A percentile compares a stretch with the other conserved stretches of the same genome.
These are phyloP conservation scores for Sophora flavescens DNA, from an alignment of 306 rosid species.

Conservation along the genomic window DNA sequence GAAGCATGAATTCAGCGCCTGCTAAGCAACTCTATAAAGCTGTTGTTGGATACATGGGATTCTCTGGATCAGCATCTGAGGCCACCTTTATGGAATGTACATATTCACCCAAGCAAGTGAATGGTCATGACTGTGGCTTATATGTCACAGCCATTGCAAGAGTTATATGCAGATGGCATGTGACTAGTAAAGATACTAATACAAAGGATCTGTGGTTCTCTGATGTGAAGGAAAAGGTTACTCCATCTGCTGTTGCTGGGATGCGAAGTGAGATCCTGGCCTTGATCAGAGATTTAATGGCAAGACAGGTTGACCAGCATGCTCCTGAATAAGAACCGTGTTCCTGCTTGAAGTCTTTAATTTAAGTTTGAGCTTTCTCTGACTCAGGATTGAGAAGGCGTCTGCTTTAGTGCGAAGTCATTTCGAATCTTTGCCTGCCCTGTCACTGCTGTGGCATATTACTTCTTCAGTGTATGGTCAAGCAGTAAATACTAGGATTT, in stretches of 20 bases:
- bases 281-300: conserved; percentile 75
- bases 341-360: conserved; percentile 1
- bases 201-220: conserved; percentile 64
- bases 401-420: neutral
- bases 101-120: conserved; percentile 73
- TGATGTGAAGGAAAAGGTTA: conserved; percentile 67
- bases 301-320: conserved; percentile 36
- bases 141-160: conserved; percentile 79
- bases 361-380: conserved; percentile 20
- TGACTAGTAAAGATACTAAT: conserved; percentile 40
- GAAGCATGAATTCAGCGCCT: conserved; percentile 52
- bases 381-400: neutral
- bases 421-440: neutral
- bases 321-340: neutral
- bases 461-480: neutral
- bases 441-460: conserved; percentile 7
- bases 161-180: conserved; percentile 71
- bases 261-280: conserved; percentile 71
- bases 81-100: conserved; percentile 59
- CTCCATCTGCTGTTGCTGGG: conserved; percentile 59
- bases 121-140: conserved; percentile 89
- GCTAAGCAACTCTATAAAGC: conserved; percentile 70
- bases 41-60: conserved; percentile 56
- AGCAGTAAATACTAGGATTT: neutral
- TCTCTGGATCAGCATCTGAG: conserved; percentile 43